phyloP scores from a whole-genome alignment of 768 basidiomycete genomes.

The Krasilnikovozyma curviuscula region DNA sequence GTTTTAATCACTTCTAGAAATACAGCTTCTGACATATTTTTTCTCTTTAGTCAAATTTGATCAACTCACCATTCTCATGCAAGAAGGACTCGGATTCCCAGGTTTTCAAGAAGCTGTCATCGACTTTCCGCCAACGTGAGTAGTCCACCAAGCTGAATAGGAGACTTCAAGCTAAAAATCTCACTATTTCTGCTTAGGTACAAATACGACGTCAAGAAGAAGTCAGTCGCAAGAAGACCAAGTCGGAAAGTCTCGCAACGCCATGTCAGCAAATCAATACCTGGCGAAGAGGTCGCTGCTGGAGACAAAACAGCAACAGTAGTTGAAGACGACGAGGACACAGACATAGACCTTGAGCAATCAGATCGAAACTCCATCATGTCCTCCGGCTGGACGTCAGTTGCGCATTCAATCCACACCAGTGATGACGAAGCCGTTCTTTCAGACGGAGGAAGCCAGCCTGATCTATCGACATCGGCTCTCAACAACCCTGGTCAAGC shows the following conservation, averaged over 20 bases:
- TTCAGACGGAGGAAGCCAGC: background rate
- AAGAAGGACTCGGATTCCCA: slow-evolving; percentile 1
- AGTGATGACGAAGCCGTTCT: background rate
- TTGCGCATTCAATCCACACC: background rate
- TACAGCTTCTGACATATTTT: too few relatives aligned
- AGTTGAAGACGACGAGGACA: slow-evolving; percentile 1
- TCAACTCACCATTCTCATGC: slow-evolving; percentile 10
- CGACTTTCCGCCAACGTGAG: slow-evolving; percentile 8
- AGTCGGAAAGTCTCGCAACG: too few relatives aligned
- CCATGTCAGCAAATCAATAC: too few relatives aligned
- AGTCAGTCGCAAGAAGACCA: too few relatives aligned
- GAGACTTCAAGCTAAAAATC: background rate
- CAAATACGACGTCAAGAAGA: slow-evolving; percentile 6
- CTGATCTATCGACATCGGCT: background rate
- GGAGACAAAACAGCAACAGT: too few relatives aligned
- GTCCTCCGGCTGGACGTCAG: slow-evolving; percentile 6
- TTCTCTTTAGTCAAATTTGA: slow-evolving; percentile 11
- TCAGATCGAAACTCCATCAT: slow-evolving; percentile 4
- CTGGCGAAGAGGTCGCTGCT: too few relatives aligned
- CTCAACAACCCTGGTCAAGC: background rate
- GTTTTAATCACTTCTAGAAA: too few relatives aligned
- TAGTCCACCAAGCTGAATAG: background rate
- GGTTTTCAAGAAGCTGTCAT: slow-evolving; percentile 10
- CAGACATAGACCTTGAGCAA: background rate
- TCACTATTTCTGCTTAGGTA: background rate